phyloP scores from a whole-genome alignment of 768 basidiomycete species.

The Psilocybe cyanescens region DNA sequence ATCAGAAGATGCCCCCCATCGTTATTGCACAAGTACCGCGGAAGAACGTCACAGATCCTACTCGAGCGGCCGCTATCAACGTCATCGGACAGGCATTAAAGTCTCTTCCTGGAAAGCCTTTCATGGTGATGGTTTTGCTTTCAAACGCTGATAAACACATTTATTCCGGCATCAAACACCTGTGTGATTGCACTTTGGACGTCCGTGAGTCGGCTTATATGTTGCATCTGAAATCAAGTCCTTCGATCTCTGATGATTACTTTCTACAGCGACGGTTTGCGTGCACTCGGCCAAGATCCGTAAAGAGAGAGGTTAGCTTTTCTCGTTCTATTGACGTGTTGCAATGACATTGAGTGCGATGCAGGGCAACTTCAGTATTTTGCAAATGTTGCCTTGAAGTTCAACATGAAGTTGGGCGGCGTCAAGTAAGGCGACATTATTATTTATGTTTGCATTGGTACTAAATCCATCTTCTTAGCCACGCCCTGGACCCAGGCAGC shows the following conservation, averaged over 20 bases:
- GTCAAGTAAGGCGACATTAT: constrained; percentile 56
- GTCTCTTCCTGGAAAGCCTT: constrained; percentile 48
- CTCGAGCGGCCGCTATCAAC: constrained; percentile 51
- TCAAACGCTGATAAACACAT: constrained; percentile 74
- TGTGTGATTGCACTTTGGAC: constrained; percentile 70
- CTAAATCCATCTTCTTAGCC: constrained; percentile 31
- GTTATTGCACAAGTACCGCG: constrained; percentile 50
- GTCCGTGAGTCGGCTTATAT: constrained; percentile 38
- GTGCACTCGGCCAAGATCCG: constrained; percentile 74
- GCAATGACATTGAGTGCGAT: constrained; percentile 25
- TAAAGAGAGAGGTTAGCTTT: constrained; percentile 55
- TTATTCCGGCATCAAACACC: constrained; percentile 76
- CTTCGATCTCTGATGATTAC: background rate
- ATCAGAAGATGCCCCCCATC: constrained; percentile 36
- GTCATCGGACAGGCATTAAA: constrained; percentile 46
- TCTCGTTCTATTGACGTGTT: constrained; percentile 15
- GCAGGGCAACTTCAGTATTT: constrained; percentile 70
- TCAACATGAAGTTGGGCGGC: constrained; percentile 85
- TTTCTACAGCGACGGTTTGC: constrained; percentile 62
- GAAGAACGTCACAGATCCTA: constrained; percentile 56
- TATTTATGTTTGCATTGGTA: too few relatives aligned
- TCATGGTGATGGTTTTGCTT: constrained; percentile 66
- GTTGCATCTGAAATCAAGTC: background rate
- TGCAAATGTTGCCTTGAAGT: constrained; percentile 81
- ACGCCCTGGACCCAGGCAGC: constrained; percentile 49